Evolutionary conservation across 768 basidiomycete genomes (phyloP).

Genomic region (Phanerochaete sordida): DNA sequence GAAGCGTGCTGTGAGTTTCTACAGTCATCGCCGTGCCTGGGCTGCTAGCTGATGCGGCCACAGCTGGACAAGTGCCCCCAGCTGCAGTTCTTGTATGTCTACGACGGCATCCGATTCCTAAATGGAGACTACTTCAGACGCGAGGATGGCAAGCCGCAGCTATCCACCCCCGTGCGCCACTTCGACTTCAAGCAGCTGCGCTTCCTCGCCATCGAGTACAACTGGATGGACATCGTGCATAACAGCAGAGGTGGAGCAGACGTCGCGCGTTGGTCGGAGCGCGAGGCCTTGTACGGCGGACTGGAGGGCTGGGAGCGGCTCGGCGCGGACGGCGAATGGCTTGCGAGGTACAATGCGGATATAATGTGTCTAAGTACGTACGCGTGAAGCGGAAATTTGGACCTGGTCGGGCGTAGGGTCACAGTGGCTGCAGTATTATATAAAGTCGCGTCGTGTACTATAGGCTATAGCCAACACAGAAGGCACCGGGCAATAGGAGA

Average conservation of each 20-base stretch:
- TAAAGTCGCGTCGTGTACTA: too few relatives aligned
- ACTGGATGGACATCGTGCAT: background rate
- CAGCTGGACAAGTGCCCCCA: slow-evolving; percentile 1
- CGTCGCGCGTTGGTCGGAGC: background rate
- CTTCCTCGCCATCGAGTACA: slow-evolving; percentile 2
- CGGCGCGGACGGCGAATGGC: slow-evolving; percentile 7
- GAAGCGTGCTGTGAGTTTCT: background rate
- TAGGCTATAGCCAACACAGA: too few relatives aligned
- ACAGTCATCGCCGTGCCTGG: background rate
- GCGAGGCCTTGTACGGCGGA: background rate
- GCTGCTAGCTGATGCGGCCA: background rate
- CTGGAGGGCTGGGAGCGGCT: background rate
- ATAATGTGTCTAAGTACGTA: background rate
- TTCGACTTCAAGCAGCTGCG: background rate
- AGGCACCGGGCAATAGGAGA: too few relatives aligned
- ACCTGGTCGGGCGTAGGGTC: background rate
- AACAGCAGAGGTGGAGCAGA: background rate
- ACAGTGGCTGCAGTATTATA: too few relatives aligned
- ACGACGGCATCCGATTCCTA: background rate
- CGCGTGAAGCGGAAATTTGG: background rate
- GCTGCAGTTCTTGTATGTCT: slow-evolving; percentile 1
- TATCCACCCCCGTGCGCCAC: background rate
- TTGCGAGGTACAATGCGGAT: slow-evolving; percentile 1
- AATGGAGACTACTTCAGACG: background rate
- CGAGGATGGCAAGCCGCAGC: background rate